Evolutionary conservation across 2,329 filamentous ascomycete genomes (phyloP).

Genomic region (Venturia aucupariae): DNA sequence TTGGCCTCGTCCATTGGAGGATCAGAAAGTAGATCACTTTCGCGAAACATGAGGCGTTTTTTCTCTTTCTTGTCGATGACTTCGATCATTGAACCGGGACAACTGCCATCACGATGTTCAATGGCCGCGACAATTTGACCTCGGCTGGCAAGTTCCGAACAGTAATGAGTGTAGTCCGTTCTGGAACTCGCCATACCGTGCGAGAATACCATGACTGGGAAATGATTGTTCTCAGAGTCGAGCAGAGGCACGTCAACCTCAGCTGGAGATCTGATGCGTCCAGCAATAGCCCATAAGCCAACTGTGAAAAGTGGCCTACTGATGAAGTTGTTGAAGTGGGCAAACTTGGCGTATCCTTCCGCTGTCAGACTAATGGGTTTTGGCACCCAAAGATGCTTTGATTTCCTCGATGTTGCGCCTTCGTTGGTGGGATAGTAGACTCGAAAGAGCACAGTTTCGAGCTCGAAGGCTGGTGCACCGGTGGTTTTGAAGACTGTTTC

Average conservation of each 20-base stretch:
- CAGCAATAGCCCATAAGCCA: constrained; percentile 10
- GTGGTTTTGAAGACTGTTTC: constrained; percentile 40
- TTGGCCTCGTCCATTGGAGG: constrained; percentile 5
- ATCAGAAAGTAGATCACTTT: constrained; percentile 28
- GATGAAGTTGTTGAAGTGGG: constrained; percentile 24
- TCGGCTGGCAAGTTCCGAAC: constrained; percentile 68
- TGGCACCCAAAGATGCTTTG: constrained; percentile 9
- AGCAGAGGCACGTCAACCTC: constrained; percentile 12
- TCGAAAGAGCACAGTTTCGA: constrained; percentile 68
- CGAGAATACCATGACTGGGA: constrained; percentile 79
- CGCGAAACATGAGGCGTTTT: constrained; percentile 30
- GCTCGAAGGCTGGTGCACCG: constrained; percentile 38
- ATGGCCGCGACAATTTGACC: constrained; percentile 72
- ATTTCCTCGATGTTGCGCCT: constrained; percentile 7
- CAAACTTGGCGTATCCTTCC: constrained; percentile 25
- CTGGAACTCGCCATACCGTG: constrained; percentile 74
- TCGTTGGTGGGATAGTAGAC: constrained; percentile 61
- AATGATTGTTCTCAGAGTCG: constrained; percentile 40
- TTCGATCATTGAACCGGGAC: constrained; percentile 62
- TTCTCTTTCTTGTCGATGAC: constrained; percentile 36
- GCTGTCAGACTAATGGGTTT: constrained; percentile 21
- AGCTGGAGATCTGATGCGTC: constrained; percentile 10
- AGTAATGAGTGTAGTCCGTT: constrained; percentile 75
- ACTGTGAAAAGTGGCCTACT: constrained; percentile 5
- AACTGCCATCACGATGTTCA: constrained; percentile 75